Evolutionary conservation across 176 grass and related monocot species (phyloP).

Genomic region (Rhynchospora breviuscula): DNA sequence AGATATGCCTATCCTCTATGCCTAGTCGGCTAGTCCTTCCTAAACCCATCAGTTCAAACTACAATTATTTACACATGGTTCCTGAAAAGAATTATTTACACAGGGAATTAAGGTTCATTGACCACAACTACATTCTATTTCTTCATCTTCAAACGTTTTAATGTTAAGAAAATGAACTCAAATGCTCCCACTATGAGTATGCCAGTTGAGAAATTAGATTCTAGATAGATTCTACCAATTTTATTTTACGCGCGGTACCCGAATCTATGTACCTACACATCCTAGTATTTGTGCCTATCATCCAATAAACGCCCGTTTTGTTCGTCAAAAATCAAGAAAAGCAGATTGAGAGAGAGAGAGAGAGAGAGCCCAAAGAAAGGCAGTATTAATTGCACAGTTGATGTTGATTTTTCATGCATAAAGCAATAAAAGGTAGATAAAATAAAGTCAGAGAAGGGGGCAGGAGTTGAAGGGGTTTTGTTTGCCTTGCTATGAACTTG

Average conservation of each 20-base stretch:
- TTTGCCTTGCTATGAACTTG: background rate
- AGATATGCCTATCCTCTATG: background rate
- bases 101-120: too few species aligned
- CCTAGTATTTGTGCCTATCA: background rate
- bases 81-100: too few species aligned
- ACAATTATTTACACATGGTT: too few species aligned
- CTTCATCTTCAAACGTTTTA: too few species aligned
- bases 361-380: background rate
- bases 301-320: background rate
- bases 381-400: conserved; percentile 19
- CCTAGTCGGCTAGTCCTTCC: too few species aligned
- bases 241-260: background rate
- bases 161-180: too few species aligned
- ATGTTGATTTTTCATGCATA: conserved; percentile 27
- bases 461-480: background rate
- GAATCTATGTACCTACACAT: background rate
- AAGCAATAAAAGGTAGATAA: conserved; percentile 24
- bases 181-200: too few species aligned
- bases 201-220: too few species aligned
- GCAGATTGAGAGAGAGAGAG: background rate
- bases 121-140: too few species aligned
- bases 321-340: background rate
- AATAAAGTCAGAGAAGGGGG: conserved; percentile 19
- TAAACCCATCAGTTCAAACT: too few species aligned
- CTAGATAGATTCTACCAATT: background rate